Base-by-base conservation (phyloP, 1,284 basidiomycete species). In the Volvariella surrecta region DNA sequence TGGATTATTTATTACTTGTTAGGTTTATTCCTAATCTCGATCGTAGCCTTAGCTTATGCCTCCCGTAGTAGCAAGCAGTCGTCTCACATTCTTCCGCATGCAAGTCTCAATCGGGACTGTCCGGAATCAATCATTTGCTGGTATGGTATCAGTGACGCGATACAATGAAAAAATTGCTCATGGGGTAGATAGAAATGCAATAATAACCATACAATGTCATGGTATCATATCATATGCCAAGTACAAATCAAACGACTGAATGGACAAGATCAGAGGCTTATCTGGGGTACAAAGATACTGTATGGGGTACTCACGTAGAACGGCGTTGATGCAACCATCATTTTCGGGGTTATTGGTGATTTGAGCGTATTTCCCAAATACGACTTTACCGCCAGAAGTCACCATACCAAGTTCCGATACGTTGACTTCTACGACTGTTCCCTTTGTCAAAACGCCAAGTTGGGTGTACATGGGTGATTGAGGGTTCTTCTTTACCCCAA, bases 401-500 rank as follows among this genome's bases (percentile, higher is more conserved):
- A 99, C 96, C 80, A 99, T 86, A 51, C 96, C 96, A 48, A 97
- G 68, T 63, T 98, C 94, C 40, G 89, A 92, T 15, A 95, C 95
- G 59, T 99, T 99, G 58, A 99, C 95, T 63, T 99, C 96, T 54
- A 99, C 85, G 51, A 99, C 86, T 4, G 96, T 99, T 50, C 96
- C 96, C 64, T 99, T 99, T 3, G 96, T 99, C 64, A 99, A 76
- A 17, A 99, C 96, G 49, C 96, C 96, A 17, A 95, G 78, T 54
- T 89, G 85, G 1, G 89, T 93, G 61, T 95, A 95, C 79, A 99
- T 91, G 0, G 96, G 96, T 19, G 93, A 97, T 60, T 99, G 95
- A 10, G 96, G 96, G 60, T 99, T 99, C 74, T 99, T 99, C 76
- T 99, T 99, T 50, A 99, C 95, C 44, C 91, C 92, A 37, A 99